Conservation (phyloP, 257 asterid species). For the Solanum neorickii region DNA sequence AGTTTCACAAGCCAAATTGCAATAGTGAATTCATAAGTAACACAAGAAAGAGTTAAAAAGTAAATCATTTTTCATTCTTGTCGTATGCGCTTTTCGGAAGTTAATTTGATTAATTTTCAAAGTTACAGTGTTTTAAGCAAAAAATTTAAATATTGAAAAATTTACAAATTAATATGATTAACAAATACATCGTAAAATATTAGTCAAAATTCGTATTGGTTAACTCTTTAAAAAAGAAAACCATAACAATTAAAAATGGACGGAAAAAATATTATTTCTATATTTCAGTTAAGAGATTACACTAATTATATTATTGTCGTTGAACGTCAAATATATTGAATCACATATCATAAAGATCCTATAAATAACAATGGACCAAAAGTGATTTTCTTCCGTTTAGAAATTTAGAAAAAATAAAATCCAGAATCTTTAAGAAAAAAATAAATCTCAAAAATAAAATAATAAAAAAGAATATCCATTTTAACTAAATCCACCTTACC, state of each 20-base stretch:
- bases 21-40: not conserved
- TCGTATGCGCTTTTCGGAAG: rapidly evolving
- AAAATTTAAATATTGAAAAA: too few species aligned
- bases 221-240: too few species aligned
- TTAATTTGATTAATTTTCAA: too few species aligned
- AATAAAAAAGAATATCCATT: not conserved
- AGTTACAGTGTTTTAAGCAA: not conserved
- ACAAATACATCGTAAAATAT: too few species aligned
- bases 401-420: not conserved
- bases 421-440: not conserved
- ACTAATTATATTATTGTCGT: not conserved
- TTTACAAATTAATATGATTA: not conserved
- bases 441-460: not conserved
- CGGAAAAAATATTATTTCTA: rapidly evolving
- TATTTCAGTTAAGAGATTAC: too few species aligned
- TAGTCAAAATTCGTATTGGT: too few species aligned
- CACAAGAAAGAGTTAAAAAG: too few species aligned
- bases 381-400: not conserved
- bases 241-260: too few species aligned
- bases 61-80: not conserved
- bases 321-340: not conserved
- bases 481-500: not conserved
- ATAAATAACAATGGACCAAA: not conserved
- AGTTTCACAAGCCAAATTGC: not conserved
- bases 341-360: not conserved